Percentiles rank a stretch among this genome's conserved stretches.
These are phyloP conservation scores for Colletotrichum zoysiae DNA, from an alignment of 2,329 filamentous ascomycete species.

Conservation along the genomic window DNA sequence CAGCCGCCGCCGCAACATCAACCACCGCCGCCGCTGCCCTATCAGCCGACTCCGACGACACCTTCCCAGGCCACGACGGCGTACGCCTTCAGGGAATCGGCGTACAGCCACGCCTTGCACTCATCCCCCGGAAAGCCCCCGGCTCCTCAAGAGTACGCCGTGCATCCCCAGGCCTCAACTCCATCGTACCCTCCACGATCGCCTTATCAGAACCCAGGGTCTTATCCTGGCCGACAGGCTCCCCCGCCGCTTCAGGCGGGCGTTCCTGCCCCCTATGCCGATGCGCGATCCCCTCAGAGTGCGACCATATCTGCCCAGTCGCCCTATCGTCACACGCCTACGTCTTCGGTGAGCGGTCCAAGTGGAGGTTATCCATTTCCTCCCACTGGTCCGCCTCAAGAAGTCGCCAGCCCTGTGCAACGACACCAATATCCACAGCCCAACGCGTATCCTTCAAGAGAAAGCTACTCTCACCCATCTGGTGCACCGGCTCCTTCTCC, in stretches of 20 bases:
- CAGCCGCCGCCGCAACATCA: conserved; percentile 48
- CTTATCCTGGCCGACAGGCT: conserved; percentile 59
- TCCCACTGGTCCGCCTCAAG: conserved; percentile 55
- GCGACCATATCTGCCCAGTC: conserved; percentile 59
- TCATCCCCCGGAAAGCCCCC: conserved; percentile 62
- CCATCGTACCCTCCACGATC: conserved; percentile 54
- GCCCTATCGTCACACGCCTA: conserved; percentile 64
- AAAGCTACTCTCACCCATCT: conserved; percentile 59
- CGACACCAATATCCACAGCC: conserved; percentile 64
- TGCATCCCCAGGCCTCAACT: conserved; percentile 43
- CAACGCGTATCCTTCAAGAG: conserved; percentile 58
- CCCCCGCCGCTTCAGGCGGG: conserved; percentile 60
- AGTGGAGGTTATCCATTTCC: conserved; percentile 66
- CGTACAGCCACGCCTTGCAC: conserved; percentile 51
- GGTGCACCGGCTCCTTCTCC: conserved; percentile 52
- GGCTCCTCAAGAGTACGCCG: conserved; percentile 58
- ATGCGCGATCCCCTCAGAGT: conserved; percentile 64
- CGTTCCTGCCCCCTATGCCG: conserved; percentile 55
- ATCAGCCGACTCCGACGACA: conserved; percentile 43
- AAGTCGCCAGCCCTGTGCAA: conserved; percentile 63
- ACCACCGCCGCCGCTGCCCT: conserved; percentile 46
- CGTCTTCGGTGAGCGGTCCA: conserved; percentile 57
- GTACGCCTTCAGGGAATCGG: conserved; percentile 64
- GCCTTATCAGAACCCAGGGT: conserved; percentile 55
- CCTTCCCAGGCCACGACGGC: conserved; percentile 56